Conservation (phyloP, 2,329 filamentous ascomycete genomes). For the Alternaria gaisen region DNA sequence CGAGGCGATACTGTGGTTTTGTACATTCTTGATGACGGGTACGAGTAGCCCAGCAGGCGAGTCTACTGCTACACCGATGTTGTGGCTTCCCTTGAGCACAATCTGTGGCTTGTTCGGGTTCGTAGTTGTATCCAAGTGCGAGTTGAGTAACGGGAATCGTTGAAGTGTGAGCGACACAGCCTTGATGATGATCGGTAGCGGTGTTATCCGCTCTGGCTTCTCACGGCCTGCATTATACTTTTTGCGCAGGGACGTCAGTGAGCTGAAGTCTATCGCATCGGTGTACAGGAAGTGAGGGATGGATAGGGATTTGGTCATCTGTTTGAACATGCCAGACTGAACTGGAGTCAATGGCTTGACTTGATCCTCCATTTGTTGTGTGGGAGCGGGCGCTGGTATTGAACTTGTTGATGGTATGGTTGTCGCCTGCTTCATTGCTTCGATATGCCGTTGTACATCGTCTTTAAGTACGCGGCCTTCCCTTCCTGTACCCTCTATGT, state of each 20-base stretch:
- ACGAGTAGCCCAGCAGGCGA: constrained; percentile 88
- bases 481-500: constrained; percentile 84
- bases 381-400: constrained; percentile 29
- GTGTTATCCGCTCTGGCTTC: constrained; percentile 71
- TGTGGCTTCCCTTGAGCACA: constrained; percentile 83
- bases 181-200: constrained; percentile 95
- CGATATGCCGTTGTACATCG: constrained; percentile 69
- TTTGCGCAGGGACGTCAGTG: constrained; percentile 74
- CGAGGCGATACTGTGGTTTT: constrained; percentile 75
- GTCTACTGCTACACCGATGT: constrained; percentile 96
- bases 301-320: constrained; percentile 88
- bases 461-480: constrained; percentile 93
- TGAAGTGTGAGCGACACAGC: constrained; percentile 86
- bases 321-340: constrained; percentile 95
- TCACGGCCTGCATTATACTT: constrained; percentile 69
- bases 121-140: constrained; percentile 73
- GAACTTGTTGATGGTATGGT: constrained; percentile 42
- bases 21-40: constrained; percentile 88
- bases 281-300: constrained; percentile 98
- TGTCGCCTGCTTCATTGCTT: constrained; percentile 31
- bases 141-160: constrained; percentile 86
- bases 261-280: constrained; percentile 84
- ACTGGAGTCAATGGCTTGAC: constrained; percentile 75
- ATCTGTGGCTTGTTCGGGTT: constrained; percentile 74
- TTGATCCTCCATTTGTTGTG: constrained; percentile 66